Evolutionary conservation across 176 grass and related monocot species (phyloP).

Genomic region (Microstegium vimineum): DNA sequence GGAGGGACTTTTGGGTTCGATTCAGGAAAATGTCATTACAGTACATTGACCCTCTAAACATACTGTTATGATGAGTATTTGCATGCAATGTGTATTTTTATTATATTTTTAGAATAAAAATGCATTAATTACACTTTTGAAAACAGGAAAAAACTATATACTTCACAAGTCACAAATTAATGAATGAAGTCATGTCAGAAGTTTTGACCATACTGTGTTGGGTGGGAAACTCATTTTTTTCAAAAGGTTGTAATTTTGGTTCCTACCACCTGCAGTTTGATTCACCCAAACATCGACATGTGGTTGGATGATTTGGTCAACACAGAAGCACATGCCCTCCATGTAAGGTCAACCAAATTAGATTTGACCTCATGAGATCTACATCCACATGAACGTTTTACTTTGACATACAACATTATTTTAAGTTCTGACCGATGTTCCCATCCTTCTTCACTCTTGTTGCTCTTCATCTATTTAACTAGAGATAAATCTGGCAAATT

Average conservation of each 20-base stretch:
- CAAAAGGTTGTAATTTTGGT: background rate
- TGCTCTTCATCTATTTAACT: background rate
- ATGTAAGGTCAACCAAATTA: conserved; percentile 1
- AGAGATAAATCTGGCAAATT: conserved; percentile 2
- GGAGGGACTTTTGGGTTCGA: background rate
- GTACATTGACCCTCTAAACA: background rate
- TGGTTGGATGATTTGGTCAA: conserved; percentile 16
- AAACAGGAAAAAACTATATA: background rate
- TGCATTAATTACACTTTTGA: background rate
- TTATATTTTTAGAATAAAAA: background rate
- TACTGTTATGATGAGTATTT: background rate
- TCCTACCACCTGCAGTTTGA: background rate
- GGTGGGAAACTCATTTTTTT: background rate
- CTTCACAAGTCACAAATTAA: background rate
- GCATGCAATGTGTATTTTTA: background rate
- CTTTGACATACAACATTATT: background rate
- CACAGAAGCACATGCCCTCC: conserved; percentile 11
- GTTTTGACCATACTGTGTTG: background rate
- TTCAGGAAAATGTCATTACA: background rate
- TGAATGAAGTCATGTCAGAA: background rate
- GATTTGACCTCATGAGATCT: background rate
- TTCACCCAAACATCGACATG: background rate
- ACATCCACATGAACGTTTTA: background rate
- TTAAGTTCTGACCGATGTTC: conserved; percentile 5
- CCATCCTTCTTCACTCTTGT: background rate